phyloP scores from a whole-genome alignment of 805 yeast species.

The Barnettozyma californica region DNA sequence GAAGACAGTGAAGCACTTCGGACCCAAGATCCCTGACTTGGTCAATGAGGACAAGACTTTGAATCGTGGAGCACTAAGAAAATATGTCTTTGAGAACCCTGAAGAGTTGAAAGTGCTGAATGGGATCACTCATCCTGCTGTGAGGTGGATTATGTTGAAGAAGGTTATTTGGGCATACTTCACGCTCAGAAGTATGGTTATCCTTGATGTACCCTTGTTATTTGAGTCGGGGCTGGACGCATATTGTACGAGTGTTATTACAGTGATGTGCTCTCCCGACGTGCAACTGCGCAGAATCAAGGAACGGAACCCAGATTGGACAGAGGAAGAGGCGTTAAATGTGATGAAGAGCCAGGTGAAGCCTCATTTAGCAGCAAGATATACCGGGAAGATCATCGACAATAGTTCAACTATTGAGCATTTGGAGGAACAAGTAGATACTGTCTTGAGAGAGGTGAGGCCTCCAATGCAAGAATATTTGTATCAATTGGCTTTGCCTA shows the following conservation, averaged over 20 bases:
- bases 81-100: conserved; percentile 66
- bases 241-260: conserved; percentile 66
- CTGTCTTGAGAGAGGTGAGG: conserved; percentile 17
- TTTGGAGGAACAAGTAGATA: conserved; percentile 39
- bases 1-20: conserved; percentile 58
- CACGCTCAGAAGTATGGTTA: conserved; percentile 49
- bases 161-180: conserved; percentile 56
- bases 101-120: conserved; percentile 58
- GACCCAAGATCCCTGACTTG: conserved; percentile 45
- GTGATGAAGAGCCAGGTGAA: conserved; percentile 78
- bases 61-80: conserved; percentile 73
- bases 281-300: conserved; percentile 60
- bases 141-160: conserved; percentile 53
- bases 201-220: conserved; percentile 85
- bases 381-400: conserved; percentile 63
- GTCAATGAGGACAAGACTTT: conserved; percentile 33
- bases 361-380: conserved; percentile 45
- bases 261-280: conserved; percentile 56
- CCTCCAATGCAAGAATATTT: conserved; percentile 11
- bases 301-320: conserved; percentile 61
- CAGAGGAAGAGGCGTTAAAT: conserved; percentile 59
- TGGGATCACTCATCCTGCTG: conserved; percentile 82
- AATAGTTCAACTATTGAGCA: conserved; percentile 47
- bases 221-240: conserved; percentile 73
- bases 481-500: conserved; percentile 4